Conservation (phyloP, 345 rosid genomes). For the Nasturtium officinale region DNA sequence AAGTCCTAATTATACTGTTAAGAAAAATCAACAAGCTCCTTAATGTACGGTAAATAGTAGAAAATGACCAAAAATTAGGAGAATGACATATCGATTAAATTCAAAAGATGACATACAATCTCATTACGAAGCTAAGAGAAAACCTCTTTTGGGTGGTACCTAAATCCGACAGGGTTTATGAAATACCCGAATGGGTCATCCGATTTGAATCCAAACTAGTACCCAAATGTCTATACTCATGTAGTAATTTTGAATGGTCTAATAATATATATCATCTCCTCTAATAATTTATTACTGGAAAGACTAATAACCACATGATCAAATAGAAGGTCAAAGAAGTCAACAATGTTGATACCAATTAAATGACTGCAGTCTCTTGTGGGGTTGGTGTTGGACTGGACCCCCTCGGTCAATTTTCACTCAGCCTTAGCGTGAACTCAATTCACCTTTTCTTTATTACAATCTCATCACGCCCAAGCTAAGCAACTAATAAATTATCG, state of each 20-base stretch:
- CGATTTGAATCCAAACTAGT: no score
- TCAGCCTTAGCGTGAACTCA: slow-evolving; percentile 44
- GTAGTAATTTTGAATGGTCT: not conserved
- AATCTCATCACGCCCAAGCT: slow-evolving; percentile 41
- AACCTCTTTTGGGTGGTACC: no score
- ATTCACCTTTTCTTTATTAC: slow-evolving; percentile 29
- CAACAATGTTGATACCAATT: slow-evolving; percentile 5
- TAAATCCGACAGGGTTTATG: no score
- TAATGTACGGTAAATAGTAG: not conserved
- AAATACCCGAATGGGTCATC: no score
- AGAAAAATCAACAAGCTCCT: slow-evolving; percentile 4
- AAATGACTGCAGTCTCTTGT: slow-evolving; percentile 28
- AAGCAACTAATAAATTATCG: slow-evolving; percentile 34
- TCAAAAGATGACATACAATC: not conserved
- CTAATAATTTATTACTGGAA: not conserved
- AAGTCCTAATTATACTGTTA: not conserved
- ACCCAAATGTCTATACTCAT: no score
- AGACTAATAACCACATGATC: slow-evolving; percentile 5
- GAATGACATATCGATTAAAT: not conserved
- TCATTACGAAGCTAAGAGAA: no score
- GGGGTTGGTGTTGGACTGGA: slow-evolving; percentile 29
- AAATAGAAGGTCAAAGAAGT: slow-evolving; percentile 21
- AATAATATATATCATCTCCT: not conserved
- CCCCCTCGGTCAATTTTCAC: slow-evolving; percentile 1
- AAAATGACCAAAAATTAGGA: not conserved